These are phyloP conservation scores for Holtermannia corniformis DNA, from an alignment of 768 basidiomycete genomes.

Conservation along the genomic window DNA sequence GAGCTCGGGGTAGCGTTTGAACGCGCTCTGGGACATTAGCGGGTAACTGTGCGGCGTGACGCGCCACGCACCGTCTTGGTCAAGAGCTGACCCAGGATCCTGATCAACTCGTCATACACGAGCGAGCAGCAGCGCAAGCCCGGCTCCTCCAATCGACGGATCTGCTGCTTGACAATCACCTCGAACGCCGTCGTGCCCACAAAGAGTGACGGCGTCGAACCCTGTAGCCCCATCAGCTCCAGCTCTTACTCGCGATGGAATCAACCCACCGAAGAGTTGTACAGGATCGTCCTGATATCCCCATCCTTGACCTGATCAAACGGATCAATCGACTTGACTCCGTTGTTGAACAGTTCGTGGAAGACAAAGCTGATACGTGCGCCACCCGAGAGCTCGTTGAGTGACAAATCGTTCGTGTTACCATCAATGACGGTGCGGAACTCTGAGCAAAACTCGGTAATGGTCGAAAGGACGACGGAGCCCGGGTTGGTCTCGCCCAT, in stretches of 20 bases:
- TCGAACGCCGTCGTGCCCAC: slow-evolving; percentile 97
- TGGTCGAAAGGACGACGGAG: slow-evolving; percentile 89
- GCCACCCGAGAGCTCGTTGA: slow-evolving; percentile 97
- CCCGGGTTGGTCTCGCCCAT: slow-evolving; percentile 75
- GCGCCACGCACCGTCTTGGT: slow-evolving; percentile 60
- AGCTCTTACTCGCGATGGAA: no score
- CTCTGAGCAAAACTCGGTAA: slow-evolving; percentile 95
- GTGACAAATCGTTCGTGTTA: slow-evolving; percentile 84
- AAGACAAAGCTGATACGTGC: slow-evolving; percentile 98
- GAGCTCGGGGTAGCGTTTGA: slow-evolving; percentile 92
- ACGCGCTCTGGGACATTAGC: slow-evolving; percentile 60
- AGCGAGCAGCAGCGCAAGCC: slow-evolving; percentile 85
- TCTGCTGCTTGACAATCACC: slow-evolving; percentile 98
- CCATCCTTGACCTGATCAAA: slow-evolving; percentile 99
- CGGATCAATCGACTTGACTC: slow-evolving; percentile 90
- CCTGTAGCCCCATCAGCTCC: no score
- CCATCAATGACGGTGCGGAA: slow-evolving; percentile 97
- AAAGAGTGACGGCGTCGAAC: slow-evolving; percentile 90
- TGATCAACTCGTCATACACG: slow-evolving; percentile 93
- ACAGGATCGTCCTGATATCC: slow-evolving; percentile 88
- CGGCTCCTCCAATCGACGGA: slow-evolving; percentile 91
- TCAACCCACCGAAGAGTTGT: slow-evolving; percentile 99
- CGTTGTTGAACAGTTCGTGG: slow-evolving; percentile 96
- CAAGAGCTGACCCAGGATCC: slow-evolving; percentile 87
- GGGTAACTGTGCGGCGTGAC: slow-evolving; percentile 40